A percentile compares a stretch with the other conserved stretches of the same genome.
Evolutionary conservation across 2,329 filamentous ascomycete species (phyloP).

Genomic region (Botrytis porri): DNA sequence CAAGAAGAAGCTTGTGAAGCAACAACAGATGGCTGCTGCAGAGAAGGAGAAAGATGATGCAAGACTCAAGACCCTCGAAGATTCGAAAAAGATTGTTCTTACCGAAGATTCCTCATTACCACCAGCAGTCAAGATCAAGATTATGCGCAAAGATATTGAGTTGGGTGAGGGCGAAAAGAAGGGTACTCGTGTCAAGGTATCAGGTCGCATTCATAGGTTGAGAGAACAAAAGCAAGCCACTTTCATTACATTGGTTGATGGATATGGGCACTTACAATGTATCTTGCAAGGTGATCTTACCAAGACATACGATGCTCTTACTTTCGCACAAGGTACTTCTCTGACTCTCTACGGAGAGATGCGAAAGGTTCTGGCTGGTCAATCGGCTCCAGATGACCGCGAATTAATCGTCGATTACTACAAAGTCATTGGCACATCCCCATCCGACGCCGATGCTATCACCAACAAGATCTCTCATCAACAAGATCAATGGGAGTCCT

Average conservation of each 20-base stretch:
- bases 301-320: slow-evolving; percentile 70
- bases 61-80: slow-evolving; percentile 67
- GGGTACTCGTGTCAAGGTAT: slow-evolving; percentile 74
- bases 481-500: slow-evolving; percentile 54
- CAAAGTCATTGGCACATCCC: slow-evolving; percentile 64
- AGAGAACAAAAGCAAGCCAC: slow-evolving; percentile 79
- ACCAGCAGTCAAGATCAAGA: slow-evolving; percentile 69
- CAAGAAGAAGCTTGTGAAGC: slow-evolving; percentile 82
- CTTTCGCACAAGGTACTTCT: slow-evolving; percentile 67
- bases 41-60: slow-evolving; percentile 72
- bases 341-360: slow-evolving; percentile 68
- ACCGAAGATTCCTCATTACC: slow-evolving; percentile 70
- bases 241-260: slow-evolving; percentile 83
- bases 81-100: slow-evolving; percentile 75
- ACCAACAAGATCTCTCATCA: slow-evolving; percentile 68
- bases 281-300: slow-evolving; percentile 75
- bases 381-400: slow-evolving; percentile 66
- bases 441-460: slow-evolving; percentile 70
- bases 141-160: slow-evolving; percentile 66
- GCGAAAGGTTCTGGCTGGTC: slow-evolving; percentile 61
- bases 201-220: slow-evolving; percentile 78
- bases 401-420: slow-evolving; percentile 73
- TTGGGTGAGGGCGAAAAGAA: slow-evolving; percentile 56
- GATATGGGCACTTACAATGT: slow-evolving; percentile 82
- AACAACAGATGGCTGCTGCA: slow-evolving; percentile 67